Conservation (phyloP, 2,329 filamentous ascomycete genomes). For the Trichoderma pleuroti region DNA sequence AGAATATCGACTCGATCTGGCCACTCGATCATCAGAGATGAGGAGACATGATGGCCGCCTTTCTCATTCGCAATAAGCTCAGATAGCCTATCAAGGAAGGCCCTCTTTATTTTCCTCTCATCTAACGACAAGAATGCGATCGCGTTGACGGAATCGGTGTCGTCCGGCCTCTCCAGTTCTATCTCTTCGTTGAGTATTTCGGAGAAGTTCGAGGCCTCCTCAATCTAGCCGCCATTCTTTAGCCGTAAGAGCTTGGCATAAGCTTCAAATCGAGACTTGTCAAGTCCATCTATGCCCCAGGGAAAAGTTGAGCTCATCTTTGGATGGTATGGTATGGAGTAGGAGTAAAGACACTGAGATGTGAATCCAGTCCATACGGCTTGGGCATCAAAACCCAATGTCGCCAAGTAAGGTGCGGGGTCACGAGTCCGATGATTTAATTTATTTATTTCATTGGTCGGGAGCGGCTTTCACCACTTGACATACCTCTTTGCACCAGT, state of each 20-base stretch:
- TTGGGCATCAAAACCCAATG: neutral
- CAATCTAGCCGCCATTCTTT: neutral
- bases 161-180: neutral
- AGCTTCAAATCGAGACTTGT: neutral
- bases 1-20: neutral
- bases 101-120: neutral
- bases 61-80: constrained; percentile 3
- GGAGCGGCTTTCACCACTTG: too few relatives aligned
- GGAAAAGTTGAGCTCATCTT: neutral
- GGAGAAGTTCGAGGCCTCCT: neutral
- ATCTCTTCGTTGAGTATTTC: neutral
- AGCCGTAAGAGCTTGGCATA: neutral
- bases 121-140: neutral
- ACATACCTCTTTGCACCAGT: too few relatives aligned
- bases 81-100: constrained; percentile 3
- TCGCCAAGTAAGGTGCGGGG: neutral
- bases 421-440: neutral
- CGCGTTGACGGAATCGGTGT: neutral
- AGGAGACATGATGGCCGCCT: neutral
- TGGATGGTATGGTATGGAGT: neutral
- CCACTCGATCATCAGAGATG: constrained; percentile 2
- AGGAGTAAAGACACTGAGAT: neutral
- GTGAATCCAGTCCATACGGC: neutral
- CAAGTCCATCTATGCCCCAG: neutral
- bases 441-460: too few relatives aligned